A percentile compares a stretch with the other conserved stretches of the same genome.
Conservation (phyloP, 345 rosid genomes). For the Euphorbia pulcherrima region DNA sequence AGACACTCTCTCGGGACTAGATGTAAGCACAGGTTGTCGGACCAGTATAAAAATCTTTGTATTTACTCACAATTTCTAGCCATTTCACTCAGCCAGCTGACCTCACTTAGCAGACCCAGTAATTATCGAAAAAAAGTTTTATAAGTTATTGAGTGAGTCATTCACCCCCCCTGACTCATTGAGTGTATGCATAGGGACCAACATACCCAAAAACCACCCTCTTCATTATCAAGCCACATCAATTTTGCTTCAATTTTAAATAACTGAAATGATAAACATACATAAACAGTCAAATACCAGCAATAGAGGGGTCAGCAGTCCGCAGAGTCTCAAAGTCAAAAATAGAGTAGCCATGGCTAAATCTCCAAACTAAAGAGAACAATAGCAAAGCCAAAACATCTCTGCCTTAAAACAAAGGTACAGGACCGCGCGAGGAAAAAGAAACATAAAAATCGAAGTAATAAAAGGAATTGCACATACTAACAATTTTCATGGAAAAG, state of each 20-base stretch:
- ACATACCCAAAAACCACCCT: slow-evolving; percentile 95
- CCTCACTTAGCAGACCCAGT: too few relatives aligned
- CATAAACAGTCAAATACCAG: slow-evolving; percentile 41
- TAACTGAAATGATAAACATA: neutral
- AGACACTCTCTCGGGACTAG: too few relatives aligned
- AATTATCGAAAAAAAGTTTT: too few relatives aligned
- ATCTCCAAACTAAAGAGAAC: slow-evolving; percentile 85
- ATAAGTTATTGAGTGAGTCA: too few relatives aligned
- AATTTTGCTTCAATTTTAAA: neutral
- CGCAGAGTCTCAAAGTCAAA: slow-evolving; percentile 62
- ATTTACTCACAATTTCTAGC: too few relatives aligned
- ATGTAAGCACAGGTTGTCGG: too few relatives aligned
- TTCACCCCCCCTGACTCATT: too few relatives aligned
- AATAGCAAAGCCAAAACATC: slow-evolving; percentile 75
- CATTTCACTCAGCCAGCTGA: too few relatives aligned
- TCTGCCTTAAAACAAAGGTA: slow-evolving; percentile 79
- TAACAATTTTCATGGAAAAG: too few relatives aligned
- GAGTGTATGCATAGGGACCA: too few relatives aligned
- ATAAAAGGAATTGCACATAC: too few relatives aligned
- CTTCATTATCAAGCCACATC: slow-evolving; percentile 17
- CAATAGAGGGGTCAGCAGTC: slow-evolving; percentile 91
- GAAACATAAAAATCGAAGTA: neutral
- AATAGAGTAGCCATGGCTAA: slow-evolving; percentile 72
- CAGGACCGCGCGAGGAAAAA: slow-evolving; percentile 41
- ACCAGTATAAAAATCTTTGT: too few relatives aligned